Evolutionary conservation across 2,329 filamentous ascomycete species (phyloP), one percentile per base, ranked within the genome.

Genomic region (Cucurbitaria berberidis): DNA sequence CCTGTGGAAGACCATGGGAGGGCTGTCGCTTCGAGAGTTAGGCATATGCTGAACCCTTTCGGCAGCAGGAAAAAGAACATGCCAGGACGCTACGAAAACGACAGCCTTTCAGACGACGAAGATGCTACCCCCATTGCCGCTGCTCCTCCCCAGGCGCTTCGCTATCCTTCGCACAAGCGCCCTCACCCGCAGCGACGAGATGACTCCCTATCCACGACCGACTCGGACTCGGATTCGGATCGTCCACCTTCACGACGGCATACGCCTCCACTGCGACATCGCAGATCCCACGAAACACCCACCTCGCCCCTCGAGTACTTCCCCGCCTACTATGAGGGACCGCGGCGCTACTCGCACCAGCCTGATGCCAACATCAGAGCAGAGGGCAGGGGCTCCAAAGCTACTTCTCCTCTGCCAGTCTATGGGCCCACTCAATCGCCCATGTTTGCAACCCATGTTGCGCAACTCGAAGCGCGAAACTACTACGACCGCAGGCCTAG

Each of bases 401-500:
- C 63, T 15, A 57, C 60, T 9, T 62, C 64, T 27, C 62, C 62
- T 6, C 60, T 59, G n/a, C 64, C 67, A 13, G 66, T 73, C 1
- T 82, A 80, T 57, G 76, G 69, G 5, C 80, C 80, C 2, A 78
- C 76, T 2, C 76, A 76, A 38, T 69, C 73, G 1, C 80, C 79
- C 3, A 62, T 80, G 3, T 81, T 81, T 53, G 80, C 80, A 3
- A 77, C 78, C 0, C 76, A 78, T 15, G 73, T 80, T 4, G 77
- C 77, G 6, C 72, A 76, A 22, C 48, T 75, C 29, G 69, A 77
- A 51, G 65, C 67, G 26, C 63, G 67, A 1, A 68, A 66, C 22
- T 68, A 73, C 54, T 68, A 74, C 43, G 68, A 70, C 7, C 55
- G 62, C 4, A 51, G 70, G 16, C 71, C 72, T 1, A 41, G 55